Conservation (phyloP, 352 stramenopile species). For the Blastocystis hominis region DNA sequence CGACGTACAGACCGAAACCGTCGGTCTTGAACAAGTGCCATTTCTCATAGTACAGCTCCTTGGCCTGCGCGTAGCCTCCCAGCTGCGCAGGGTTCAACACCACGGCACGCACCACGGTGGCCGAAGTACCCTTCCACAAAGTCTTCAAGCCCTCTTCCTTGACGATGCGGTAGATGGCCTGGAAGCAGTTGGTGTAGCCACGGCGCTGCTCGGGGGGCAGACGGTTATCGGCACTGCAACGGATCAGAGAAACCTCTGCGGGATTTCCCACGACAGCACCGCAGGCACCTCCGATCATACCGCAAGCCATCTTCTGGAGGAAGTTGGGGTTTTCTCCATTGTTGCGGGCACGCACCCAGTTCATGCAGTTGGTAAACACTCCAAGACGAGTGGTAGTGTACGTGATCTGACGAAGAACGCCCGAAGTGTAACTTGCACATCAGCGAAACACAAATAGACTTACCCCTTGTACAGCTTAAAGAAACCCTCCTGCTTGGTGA, state of each 20-base stretch:
- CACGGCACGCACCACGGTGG: constrained; percentile 40
- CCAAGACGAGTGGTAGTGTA: constrained; percentile 56
- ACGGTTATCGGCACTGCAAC: constrained; percentile 44
- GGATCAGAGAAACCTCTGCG: constrained; percentile 49
- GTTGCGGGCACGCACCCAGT: constrained; percentile 1
- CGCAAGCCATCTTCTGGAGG: constrained; percentile 50
- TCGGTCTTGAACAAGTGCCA: constrained; percentile 51
- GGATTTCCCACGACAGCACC: constrained; percentile 55
- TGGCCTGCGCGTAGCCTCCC: constrained; percentile 54
- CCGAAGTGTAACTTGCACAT: constrained; percentile 26
- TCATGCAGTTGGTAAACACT: constrained; percentile 51
- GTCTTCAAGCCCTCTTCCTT: constrained; percentile 58
- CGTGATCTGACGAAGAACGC: constrained; percentile 47
- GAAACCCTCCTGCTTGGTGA: constrained; percentile 45
- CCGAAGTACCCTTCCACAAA: constrained; percentile 48
- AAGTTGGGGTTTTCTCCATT: constrained; percentile 39
- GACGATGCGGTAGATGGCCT: constrained; percentile 50
- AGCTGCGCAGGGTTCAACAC: constrained; percentile 53
- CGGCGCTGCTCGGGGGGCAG: constrained; percentile 52
- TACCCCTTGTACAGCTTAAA: constrained; percentile 49
- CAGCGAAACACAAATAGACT: background rate
- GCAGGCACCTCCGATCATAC: constrained; percentile 52
- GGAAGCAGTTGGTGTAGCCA: constrained; percentile 55
- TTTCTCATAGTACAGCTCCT: constrained; percentile 50
- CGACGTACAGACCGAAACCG: constrained; percentile 32